Evolutionary conservation across 1,284 basidiomycete genomes (phyloP).

Genomic region (Psilocybe mexicana): DNA sequence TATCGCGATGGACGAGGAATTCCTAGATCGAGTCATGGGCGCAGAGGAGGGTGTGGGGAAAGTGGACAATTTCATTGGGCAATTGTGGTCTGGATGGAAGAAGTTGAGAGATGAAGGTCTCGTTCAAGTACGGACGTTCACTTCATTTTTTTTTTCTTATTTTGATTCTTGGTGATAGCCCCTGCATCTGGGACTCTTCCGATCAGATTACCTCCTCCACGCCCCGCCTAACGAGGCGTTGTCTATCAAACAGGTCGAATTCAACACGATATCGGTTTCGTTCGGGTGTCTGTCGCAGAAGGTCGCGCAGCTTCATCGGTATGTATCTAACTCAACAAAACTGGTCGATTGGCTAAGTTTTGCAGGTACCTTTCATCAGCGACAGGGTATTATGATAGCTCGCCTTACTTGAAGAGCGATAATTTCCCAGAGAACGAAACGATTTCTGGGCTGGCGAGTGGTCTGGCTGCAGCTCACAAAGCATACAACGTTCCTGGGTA

Average conservation of each 20-base stretch:
- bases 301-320: conserved; percentile 80
- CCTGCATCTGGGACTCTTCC: conserved; percentile 89
- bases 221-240: conserved; percentile 41
- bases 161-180: conserved; percentile 46
- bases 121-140: conserved; percentile 33
- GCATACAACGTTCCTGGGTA: conserved; percentile 67
- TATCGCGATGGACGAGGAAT: conserved; percentile 78
- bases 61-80: conserved; percentile 87
- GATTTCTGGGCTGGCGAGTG: conserved; percentile 68
- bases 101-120: conserved; percentile 61
- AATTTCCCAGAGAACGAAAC: conserved; percentile 81
- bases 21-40: conserved; percentile 85
- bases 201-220: conserved; percentile 96
- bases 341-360: neutral
- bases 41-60: conserved; percentile 71
- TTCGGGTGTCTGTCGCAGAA: conserved; percentile 85
- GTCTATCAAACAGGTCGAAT: conserved; percentile 92
- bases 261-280: conserved; percentile 95
- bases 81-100: conserved; percentile 88
- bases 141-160: neutral
- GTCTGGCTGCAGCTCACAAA: conserved; percentile 79
- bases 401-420: conserved; percentile 51
- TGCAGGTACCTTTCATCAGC: conserved; percentile 65
- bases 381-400: conserved; percentile 67
- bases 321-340: conserved; percentile 17